Evolutionary conservation across 2,329 filamentous ascomycete species (phyloP), one percentile per base, ranked within the genome.

Genomic region (Passalora sequoiae): DNA sequence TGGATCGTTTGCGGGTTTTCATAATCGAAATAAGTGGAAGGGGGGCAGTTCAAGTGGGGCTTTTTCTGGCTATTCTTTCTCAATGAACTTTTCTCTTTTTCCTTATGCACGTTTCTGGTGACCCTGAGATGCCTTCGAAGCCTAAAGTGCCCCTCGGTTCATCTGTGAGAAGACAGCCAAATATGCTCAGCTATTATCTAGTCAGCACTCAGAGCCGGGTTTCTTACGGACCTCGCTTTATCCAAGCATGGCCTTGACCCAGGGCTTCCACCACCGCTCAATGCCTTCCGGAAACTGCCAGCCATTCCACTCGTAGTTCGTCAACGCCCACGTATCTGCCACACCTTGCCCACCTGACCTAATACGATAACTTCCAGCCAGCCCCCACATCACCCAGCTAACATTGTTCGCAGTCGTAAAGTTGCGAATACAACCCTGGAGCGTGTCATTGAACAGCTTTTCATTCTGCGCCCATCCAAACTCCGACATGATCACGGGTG

Each of bases 181-280:
- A 7, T 15, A 7, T 30, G n/a, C n/a, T 9, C 28, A 2, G n/a
- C 3, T n/a, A 6, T 12, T 30, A 30, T 3, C 28, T 6, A 6
- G n/a, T 15, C 7, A 30, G 6, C 3, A 3, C n/a, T 6, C 4
- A 12, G 28, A 30, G 28, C 2, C 28, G n/a, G 20, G 28, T 30
- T 4, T n/a, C 13, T n/a, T n/a, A n/a, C n/a, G n/a, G n/a, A n/a
- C n/a, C n/a, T n/a, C n/a, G n/a, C n/a, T n/a, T n/a, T 16, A 38
- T 6, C 77, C 59, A 43, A 76, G 36, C 70, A 72, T 73, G 7
- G 51, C 60, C 53, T 58, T 50, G 2, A 73, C 65, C 72, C 72
- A 75, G 2, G 72, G 72, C 63, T 71, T 73, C 72, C 71, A 75
- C 53, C 69, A 71, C 38, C 65, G 56, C 49, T 75, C 69, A 21